phyloP scores from a whole-genome alignment of 2,329 filamentous ascomycete genomes.

The Sporothrix humicola region DNA sequence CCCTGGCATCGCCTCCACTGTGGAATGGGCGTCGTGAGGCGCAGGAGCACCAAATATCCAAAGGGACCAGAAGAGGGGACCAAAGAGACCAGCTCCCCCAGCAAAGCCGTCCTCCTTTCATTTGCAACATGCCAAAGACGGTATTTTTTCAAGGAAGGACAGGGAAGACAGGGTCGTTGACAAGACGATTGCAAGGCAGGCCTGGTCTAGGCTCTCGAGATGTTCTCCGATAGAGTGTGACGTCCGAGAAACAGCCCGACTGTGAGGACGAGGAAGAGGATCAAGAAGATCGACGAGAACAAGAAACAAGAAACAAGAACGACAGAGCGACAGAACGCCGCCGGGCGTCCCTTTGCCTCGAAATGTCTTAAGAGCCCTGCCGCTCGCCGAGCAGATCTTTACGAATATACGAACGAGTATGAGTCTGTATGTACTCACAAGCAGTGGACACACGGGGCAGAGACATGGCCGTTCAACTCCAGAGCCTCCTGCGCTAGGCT shows the following conservation, averaged over 20 bases:
- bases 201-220: not conserved
- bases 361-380: conserved; percentile 20
- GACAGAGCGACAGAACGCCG: not conserved
- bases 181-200: not conserved
- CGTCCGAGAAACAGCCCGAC: conserved; percentile 22
- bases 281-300: not conserved
- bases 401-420: not conserved
- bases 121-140: conserved; percentile 21
- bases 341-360: not conserved
- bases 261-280: too few relatives aligned
- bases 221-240: not conserved
- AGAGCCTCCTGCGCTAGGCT: conserved; percentile 12
- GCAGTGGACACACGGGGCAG: not conserved
- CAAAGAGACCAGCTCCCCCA: not conserved
- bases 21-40: conserved; percentile 25
- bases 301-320: not conserved
- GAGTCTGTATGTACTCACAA: not conserved
- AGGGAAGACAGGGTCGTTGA: not conserved
- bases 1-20: conserved; percentile 23
- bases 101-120: conserved; percentile 28
- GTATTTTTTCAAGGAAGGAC: not conserved
- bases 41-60: not conserved
- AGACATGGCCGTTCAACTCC: not conserved
- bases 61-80: not conserved
- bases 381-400: not conserved